Evolutionary conservation across 495 filamentous ascomycete genomes (phyloP).

Genomic region (Hyaloscypha bicolor): DNA sequence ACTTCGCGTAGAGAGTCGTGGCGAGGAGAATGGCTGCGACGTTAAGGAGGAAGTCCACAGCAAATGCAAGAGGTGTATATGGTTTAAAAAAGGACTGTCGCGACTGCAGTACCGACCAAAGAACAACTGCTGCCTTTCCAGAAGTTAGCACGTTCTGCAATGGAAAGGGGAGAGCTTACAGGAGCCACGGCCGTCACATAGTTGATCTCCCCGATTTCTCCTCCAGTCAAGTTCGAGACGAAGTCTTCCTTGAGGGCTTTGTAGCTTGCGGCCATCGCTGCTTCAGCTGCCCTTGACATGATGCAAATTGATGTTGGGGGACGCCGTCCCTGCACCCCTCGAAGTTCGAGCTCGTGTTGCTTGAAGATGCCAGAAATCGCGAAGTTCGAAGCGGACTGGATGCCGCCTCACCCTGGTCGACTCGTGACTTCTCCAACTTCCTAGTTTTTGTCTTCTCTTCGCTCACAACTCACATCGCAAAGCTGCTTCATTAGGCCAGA

Average conservation of each 20-base stretch:
- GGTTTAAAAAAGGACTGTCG: constrained; percentile 83
- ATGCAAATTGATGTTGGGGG: constrained; percentile 4
- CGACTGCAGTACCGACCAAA: constrained; percentile 90
- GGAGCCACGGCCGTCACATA: constrained; percentile 80
- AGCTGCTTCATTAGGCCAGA: background rate
- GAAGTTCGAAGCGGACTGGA: background rate
- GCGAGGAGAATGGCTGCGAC: constrained; percentile 79
- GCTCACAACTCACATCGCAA: background rate
- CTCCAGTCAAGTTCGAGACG: constrained; percentile 90
- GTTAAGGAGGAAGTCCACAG: constrained; percentile 86
- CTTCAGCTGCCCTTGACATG: constrained; percentile 33
- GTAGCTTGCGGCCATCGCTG: constrained; percentile 54
- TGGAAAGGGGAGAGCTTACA: constrained; percentile 48
- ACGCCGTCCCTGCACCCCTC: constrained; percentile 9
- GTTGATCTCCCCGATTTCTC: constrained; percentile 83
- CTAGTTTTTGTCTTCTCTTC: background rate
- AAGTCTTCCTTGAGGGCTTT: constrained; percentile 93
- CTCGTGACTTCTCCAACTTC: background rate
- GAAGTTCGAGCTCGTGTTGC: background rate
- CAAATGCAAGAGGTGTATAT: constrained; percentile 65
- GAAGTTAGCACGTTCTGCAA: constrained; percentile 13
- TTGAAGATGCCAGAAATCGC: constrained; percentile 30
- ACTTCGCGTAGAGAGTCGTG: constrained; percentile 80
- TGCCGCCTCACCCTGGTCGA: constrained; percentile 4
- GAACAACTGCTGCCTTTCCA: constrained; percentile 70